Evolutionary conservation across 306 rosid species (phyloP), one percentile per base, ranked within the genome.

Genomic region (Comarum palustre): DNA sequence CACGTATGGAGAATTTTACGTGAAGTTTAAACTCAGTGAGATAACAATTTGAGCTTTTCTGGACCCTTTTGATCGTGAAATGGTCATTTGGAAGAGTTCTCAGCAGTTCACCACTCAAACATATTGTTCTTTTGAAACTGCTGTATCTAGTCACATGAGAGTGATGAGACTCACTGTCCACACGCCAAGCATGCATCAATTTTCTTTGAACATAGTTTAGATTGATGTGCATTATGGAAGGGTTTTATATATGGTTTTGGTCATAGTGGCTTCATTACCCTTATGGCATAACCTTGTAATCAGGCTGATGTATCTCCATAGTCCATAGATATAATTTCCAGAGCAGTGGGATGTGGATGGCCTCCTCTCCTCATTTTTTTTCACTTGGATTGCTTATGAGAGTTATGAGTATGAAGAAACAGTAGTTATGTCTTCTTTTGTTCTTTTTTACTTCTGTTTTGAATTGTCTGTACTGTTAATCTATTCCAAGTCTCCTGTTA

Each of bases 11-110:
- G 77, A 66, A 22, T 51, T 51, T 71, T 24, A 32, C 24, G 64
- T 78, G 86, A 78, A 57, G 86, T 46, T 78, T 78, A 71, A 82
- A 82, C 77, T 5, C 86, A 66, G 86, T 78, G 86, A 76, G 75
- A 82, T 65, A 78, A 43, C 39, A 75, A 75, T 66, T 8, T 24
- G 82, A 76, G 86, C 63, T 73, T 51, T 61, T 25, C 48, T 41
- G 1, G 58, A 29, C 45, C 79, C 78, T 58, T 74, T 34, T 68
- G 79, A 73, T 71, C 70, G 17, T 71, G 73, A 74, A 70, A 82
- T 51, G 80, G n/a, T 82, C 82, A 59, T 22, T 77, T 73, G 82
- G 79, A 73, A 73, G 74, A 75, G 77, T 73, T 41, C 73, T 64
- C 22, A 43, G 71, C 75, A 59, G 77, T 45, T 50, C 19, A 19